Conservation (phyloP, 371 early-diverging fungal genomes). For the Apophysomyces elegans region DNA sequence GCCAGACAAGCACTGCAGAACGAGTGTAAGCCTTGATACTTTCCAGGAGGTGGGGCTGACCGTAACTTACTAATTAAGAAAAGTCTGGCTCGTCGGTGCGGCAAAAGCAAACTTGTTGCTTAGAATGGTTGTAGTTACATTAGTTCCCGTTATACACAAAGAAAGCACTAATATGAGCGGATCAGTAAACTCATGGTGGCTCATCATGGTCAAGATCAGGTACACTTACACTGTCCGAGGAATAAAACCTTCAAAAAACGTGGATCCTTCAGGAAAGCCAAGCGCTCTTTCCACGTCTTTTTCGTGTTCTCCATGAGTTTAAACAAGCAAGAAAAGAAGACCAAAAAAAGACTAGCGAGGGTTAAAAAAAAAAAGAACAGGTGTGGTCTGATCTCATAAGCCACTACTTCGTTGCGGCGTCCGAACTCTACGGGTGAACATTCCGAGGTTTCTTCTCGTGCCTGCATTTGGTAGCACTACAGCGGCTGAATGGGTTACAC, state of each 20-base stretch:
- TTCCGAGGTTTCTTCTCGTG: too few relatives aligned
- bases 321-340: background rate
- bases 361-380: background rate
- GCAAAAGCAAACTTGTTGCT: slow-evolving; percentile 42
- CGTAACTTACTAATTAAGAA: slow-evolving; percentile 60
- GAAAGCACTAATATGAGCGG: slow-evolving; percentile 46
- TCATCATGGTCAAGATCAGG: background rate
- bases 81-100: slow-evolving; percentile 74
- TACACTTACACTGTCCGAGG: slow-evolving; percentile 36
- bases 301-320: background rate
- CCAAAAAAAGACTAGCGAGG: background rate
- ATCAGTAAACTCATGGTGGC: background rate
- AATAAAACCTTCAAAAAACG: slow-evolving; percentile 33
- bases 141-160: slow-evolving; percentile 75
- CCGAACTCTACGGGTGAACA: too few relatives aligned
- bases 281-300: slow-evolving; percentile 26
- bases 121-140: slow-evolving; percentile 61
- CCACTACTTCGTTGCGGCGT: background rate
- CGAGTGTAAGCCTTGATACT: background rate
- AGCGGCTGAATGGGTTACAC: too few relatives aligned
- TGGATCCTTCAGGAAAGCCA: slow-evolving; percentile 29
- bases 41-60: background rate
- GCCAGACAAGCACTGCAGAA: slow-evolving; percentile 53
- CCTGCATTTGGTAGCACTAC: too few relatives aligned
- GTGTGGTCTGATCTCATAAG: background rate